Evolutionary conservation across 257 asterid species (phyloP), one percentile per base, ranked within the genome.

Genomic region (Penstemon davidsonii): DNA sequence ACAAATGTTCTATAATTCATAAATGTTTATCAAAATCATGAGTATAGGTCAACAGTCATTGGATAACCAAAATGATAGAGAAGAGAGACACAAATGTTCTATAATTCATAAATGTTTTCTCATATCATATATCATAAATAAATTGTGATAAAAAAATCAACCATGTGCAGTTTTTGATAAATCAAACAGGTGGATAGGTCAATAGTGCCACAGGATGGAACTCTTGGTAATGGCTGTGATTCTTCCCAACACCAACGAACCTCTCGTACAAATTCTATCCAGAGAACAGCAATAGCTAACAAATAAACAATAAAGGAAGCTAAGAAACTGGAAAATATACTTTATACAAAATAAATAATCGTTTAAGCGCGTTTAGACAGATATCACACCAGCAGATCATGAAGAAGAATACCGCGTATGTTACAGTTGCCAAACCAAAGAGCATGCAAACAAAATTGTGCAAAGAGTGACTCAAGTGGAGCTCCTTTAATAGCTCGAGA

Each of bases 241-340:
- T 91, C 97, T 80, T 91, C 97, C 97, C 97, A 91, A 76, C 87
- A 91, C 97, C 96, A 91, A 55, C 93, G 91, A 64, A 91, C 85
- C 79, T 91, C 97, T 9, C 95, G 89, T 61, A 84, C 90, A 80
- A 88, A 91, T 85, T 91, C 97, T 75, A 91, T 88, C 97, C 97
- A 91, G 68, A 91, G 92, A 64, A 89, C 91, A 13, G 95, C 87
- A 77, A 88, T 87, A 57, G 97, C 97, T 91, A 78, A 80, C 47
- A 75, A 59, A 79, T 33, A 60, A 47, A 65, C 60, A 65, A 70
- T 33, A 69, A 55, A 56, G 46, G 43, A 56, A 46, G 70, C 53
- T 68, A 45, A 73, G 62, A 53, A 6, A 33, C 43, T 43, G 54
- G 50, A 13, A 52, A 62, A 46, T 69, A 58, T 42, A 74, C 67